Percentiles rank a stretch among this genome's conserved stretches.
These are phyloP conservation scores for Smittium culicis DNA, from an alignment of 371 early-diverging fungal species.

Conservation along the genomic window DNA sequence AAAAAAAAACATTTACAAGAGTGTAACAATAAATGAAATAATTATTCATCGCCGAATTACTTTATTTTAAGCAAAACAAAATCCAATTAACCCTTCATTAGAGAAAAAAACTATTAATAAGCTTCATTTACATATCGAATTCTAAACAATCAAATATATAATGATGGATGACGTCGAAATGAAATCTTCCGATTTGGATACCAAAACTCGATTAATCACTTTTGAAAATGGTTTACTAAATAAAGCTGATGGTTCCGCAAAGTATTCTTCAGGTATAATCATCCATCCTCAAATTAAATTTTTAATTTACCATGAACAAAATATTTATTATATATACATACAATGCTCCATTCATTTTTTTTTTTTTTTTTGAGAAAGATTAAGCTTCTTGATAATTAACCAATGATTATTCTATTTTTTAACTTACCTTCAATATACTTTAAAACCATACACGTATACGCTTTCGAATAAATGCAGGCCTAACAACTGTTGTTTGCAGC, in stretches of 20 bases:
- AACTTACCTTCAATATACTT: no score
- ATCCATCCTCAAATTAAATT: neutral
- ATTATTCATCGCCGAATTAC: no score
- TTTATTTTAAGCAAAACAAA: no score
- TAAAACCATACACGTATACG: no score
- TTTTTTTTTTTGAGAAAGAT: neutral
- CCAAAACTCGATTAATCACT: neutral
- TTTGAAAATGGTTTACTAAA: conserved; percentile 5
- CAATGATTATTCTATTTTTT: no score
- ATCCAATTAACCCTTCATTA: no score
- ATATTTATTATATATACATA: no score
- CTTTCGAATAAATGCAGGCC: conserved; percentile 36
- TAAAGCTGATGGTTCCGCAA: conserved; percentile 10
- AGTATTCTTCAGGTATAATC: conserved; percentile 5
- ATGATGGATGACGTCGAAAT: neutral
- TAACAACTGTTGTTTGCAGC: conserved; percentile 60
- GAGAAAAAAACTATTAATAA: neutral
- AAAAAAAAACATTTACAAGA: no score
- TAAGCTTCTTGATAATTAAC: no score
- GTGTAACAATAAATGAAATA: no score
- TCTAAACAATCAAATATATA: neutral
- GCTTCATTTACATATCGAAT: neutral
- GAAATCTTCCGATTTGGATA: neutral
- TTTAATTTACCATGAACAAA: no score
- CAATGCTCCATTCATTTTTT: neutral